A percentile compares a stretch with the other conserved stretches of the same genome.
These are phyloP conservation scores for Phytophthora pistaciae DNA, from an alignment of 352 stramenopile species.

Conservation along the genomic window DNA sequence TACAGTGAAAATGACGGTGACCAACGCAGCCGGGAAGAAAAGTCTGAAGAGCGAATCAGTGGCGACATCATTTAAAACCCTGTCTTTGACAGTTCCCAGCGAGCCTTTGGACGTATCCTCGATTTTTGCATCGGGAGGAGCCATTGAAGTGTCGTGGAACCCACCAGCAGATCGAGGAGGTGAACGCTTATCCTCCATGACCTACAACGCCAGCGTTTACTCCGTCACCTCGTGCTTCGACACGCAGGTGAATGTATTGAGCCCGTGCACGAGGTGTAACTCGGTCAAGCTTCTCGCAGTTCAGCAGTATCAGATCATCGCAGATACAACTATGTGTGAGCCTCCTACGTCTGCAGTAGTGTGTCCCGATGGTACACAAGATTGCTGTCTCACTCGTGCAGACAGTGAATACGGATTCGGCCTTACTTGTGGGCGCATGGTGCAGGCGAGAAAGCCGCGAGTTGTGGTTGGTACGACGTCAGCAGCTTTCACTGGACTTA, in stretches of 20 bases:
- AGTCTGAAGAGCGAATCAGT: slow-evolving; percentile 28
- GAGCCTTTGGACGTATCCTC: slow-evolving; percentile 38
- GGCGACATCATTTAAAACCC: slow-evolving; percentile 55
- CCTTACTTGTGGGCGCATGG: slow-evolving; percentile 37
- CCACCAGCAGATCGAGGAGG: slow-evolving; percentile 51
- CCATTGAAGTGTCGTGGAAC: slow-evolving; percentile 68
- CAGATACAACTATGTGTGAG: slow-evolving; percentile 22
- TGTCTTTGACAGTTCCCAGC: slow-evolving; percentile 35
- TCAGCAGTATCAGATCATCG: slow-evolving; percentile 38
- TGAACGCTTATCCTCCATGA: slow-evolving; percentile 28
- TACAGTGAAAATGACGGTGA: slow-evolving; percentile 55
- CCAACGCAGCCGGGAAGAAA: slow-evolving; percentile 41
- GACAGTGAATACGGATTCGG: slow-evolving; percentile 24
- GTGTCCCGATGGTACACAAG: slow-evolving; percentile 49
- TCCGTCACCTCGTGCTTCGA: slow-evolving; percentile 42
- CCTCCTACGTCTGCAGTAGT: slow-evolving; percentile 7
- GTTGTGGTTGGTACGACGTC: slow-evolving; percentile 46
- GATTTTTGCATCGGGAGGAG: slow-evolving; percentile 45
- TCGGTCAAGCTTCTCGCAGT: slow-evolving; percentile 27
- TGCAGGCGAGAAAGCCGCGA: slow-evolving; percentile 9
- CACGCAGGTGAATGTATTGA: background rate
- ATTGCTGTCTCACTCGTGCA: slow-evolving; percentile 52
- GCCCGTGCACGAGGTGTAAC: slow-evolving; percentile 44
- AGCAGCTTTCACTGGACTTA: slow-evolving; percentile 48
- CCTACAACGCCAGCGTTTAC: slow-evolving; percentile 60